Percentiles rank a stretch among this genome's conserved stretches.
Conservation (phyloP, 2,329 filamentous ascomycete species). For the Penicillium italicum region DNA sequence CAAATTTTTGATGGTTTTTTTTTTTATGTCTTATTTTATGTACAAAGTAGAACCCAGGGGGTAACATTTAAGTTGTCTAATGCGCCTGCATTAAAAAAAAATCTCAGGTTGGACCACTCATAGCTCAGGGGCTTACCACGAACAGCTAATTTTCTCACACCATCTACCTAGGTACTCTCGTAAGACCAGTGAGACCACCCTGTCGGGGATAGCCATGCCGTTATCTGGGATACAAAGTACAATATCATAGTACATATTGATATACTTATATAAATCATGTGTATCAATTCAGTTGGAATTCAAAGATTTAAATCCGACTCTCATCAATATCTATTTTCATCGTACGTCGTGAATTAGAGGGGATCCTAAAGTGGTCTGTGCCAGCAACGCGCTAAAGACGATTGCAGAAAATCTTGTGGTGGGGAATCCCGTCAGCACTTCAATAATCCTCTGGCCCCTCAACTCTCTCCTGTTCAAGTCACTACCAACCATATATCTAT, state of each 20-base stretch:
- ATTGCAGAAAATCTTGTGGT: constrained; percentile 29
- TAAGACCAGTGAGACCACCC: constrained; percentile 12
- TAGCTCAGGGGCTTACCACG: not conserved
- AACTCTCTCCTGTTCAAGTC: constrained; percentile 9
- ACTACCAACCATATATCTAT: not conserved
- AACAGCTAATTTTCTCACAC: constrained; percentile 3
- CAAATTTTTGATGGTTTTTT: too few relatives aligned
- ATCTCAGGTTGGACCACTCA: not conserved
- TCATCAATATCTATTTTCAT: not conserved
- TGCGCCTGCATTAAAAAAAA: not conserved
- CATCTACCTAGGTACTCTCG: constrained; percentile 19
- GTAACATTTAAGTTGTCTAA: not conserved
- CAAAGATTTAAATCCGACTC: not conserved
- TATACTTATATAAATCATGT: not conserved
- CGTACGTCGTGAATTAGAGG: not conserved
- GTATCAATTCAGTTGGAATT: not conserved
- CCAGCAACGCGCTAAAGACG: constrained; percentile 20
- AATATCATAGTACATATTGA: too few relatives aligned
- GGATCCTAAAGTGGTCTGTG: constrained; percentile 17
- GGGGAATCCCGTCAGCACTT: constrained; percentile 22
- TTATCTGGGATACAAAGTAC: too few relatives aligned
- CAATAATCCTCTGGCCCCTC: constrained; percentile 22
- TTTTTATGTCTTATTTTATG: not conserved
- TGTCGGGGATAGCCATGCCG: constrained; percentile 11
- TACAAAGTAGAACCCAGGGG: not conserved